These are phyloP conservation scores for Strobilomyces echinocephalus DNA, from an alignment of 768 basidiomycete species.

Conservation along the genomic window DNA sequence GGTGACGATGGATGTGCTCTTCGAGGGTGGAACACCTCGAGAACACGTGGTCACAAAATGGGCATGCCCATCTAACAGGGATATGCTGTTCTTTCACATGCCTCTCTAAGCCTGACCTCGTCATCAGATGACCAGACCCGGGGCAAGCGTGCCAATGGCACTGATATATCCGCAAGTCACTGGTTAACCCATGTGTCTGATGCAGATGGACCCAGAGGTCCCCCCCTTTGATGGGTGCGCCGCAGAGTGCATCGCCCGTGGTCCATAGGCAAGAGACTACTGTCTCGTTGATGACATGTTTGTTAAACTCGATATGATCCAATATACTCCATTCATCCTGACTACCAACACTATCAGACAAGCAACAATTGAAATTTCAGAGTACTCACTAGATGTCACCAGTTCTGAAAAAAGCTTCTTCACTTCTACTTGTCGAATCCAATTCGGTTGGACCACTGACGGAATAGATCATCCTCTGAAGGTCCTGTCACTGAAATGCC, in stretches of 20 bases:
- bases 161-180: background rate
- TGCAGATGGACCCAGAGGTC: slow-evolving; percentile 7
- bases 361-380: background rate
- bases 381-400: too few relatives aligned
- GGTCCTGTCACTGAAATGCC: too few relatives aligned
- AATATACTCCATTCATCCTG: too few relatives aligned
- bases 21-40: background rate
- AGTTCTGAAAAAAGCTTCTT: too few relatives aligned
- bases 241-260: background rate
- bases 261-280: slow-evolving; percentile 6
- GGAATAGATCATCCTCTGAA: too few relatives aligned
- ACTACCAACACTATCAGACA: too few relatives aligned
- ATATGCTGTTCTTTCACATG: slow-evolving; percentile 2
- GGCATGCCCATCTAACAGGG: background rate
- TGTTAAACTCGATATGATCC: slow-evolving; percentile 4
- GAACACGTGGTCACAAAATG: background rate
- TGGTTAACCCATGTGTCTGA: background rate
- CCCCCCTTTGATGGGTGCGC: background rate
- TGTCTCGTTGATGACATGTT: background rate
- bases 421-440: too few relatives aligned
- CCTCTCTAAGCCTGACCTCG: background rate
- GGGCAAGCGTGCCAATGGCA: slow-evolving; percentile 11
- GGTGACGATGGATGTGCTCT: background rate
- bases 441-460: too few relatives aligned
- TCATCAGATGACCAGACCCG: background rate